phyloP scores from a whole-genome alignment of 2,329 filamentous ascomycete species.

The Bipolaris sorokiniana region DNA sequence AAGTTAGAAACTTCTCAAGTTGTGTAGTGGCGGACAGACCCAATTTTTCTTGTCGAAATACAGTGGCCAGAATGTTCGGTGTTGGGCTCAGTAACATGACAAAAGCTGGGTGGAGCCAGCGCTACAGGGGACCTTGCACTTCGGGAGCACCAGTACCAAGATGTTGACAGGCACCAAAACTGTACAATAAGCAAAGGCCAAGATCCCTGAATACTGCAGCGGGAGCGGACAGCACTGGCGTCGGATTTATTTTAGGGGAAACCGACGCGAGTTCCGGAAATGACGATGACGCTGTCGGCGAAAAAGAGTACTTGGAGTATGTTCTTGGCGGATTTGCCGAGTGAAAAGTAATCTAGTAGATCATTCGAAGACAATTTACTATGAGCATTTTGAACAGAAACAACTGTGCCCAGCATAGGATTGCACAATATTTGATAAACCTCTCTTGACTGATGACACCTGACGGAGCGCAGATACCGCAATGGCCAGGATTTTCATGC shows the following conservation, averaged over 20 bases:
- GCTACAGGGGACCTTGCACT: slow-evolving; percentile 28
- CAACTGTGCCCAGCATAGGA: slow-evolving; percentile 1
- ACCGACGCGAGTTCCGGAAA: slow-evolving; percentile 17
- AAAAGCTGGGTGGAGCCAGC: slow-evolving; percentile 33
- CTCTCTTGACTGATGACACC: slow-evolving; percentile 31
- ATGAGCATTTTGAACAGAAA: slow-evolving; percentile 7
- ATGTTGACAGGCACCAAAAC: slow-evolving; percentile 22
- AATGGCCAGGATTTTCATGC: slow-evolving; percentile 33
- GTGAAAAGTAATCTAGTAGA: slow-evolving; percentile 14
- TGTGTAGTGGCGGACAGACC: slow-evolving; percentile 27
- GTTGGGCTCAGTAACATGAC: slow-evolving; percentile 33
- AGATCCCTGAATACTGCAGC: slow-evolving; percentile 26
- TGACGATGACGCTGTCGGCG: slow-evolving; percentile 19
- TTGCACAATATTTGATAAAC: slow-evolving; percentile 12
- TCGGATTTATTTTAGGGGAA: slow-evolving; percentile 25
- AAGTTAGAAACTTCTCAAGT: slow-evolving; percentile 22
- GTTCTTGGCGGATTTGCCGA: slow-evolving; percentile 22
- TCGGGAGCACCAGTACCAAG: slow-evolving; percentile 26
- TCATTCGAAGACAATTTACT: slow-evolving; percentile 1
- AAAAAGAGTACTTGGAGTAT: slow-evolving; percentile 12
- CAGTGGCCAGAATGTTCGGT: slow-evolving; percentile 44
- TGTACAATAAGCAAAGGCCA: slow-evolving; percentile 18
- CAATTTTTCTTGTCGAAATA: slow-evolving; percentile 32
- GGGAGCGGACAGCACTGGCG: slow-evolving; percentile 37
- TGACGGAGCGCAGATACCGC: slow-evolving; percentile 24